Conservation (phyloP, 257 asterid genomes). For the Nicotiana attenuata region DNA sequence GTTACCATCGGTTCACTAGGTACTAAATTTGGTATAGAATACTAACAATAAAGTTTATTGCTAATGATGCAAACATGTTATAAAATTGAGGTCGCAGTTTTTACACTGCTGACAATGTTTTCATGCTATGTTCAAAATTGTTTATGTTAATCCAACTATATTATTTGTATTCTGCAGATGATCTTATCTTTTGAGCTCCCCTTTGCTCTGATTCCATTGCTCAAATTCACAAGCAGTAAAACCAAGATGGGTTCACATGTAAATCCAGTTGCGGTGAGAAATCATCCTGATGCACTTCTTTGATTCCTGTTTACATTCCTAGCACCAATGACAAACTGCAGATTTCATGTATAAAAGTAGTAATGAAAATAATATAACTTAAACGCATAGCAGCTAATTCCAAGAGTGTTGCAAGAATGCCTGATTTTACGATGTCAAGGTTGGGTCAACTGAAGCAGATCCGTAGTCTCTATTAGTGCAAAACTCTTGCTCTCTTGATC, state of each 20-base stretch:
- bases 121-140: neutral
- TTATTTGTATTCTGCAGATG: slow-evolving; percentile 47
- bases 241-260: slow-evolving; percentile 80
- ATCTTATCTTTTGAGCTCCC: slow-evolving; percentile 94
- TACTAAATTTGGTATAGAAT: neutral
- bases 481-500: neutral
- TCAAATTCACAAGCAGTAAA: slow-evolving; percentile 92
- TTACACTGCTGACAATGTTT: neutral
- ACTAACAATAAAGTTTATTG: neutral
- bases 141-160: neutral
- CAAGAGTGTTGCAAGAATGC: neutral
- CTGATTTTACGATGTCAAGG: neutral
- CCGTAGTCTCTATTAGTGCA: neutral
- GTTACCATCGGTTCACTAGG: slow-evolving; percentile 15
- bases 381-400: neutral
- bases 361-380: neutral
- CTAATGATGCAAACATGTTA: neutral
- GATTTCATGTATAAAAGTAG: neutral
- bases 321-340: neutral
- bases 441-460: neutral
- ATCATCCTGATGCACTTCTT: neutral
- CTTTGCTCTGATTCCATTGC: slow-evolving; percentile 89
- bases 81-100: neutral
- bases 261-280: slow-evolving; percentile 60
- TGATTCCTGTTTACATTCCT: neutral